phyloP scores from a whole-genome alignment of 441 rosid species.

The Rhodomyrtus psidioides region DNA sequence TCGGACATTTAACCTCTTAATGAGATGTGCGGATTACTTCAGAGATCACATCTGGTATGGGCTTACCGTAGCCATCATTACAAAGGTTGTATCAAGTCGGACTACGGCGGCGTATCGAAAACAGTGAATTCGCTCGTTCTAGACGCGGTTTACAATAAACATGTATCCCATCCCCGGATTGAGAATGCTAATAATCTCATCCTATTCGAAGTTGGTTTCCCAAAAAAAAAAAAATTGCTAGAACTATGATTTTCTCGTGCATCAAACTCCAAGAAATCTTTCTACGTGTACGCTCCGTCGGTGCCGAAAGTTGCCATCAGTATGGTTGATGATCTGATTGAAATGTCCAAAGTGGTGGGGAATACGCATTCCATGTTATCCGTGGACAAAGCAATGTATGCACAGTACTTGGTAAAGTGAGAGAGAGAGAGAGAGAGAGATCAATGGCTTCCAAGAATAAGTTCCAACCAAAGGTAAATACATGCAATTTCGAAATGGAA shows the following conservation, averaged over 20 bases:
- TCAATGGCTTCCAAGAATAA: neutral
- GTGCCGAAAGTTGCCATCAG: neutral
- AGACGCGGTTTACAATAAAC: neutral
- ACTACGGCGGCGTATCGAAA: neutral
- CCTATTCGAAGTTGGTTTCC: neutral
- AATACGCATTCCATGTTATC: constrained; percentile 35
- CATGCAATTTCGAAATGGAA: neutral
- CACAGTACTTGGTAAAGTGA: neutral
- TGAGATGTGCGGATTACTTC: neutral
- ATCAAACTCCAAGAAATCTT: neutral
- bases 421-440: neutral
- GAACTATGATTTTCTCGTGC: neutral
- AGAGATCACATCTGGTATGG: neutral
- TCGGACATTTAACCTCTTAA: neutral
- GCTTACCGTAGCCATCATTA: accelerated
- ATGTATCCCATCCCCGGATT: no score
- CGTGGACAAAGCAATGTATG: constrained; percentile 31
- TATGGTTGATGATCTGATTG: neutral
- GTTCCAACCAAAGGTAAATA: neutral
- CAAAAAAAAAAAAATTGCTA: neutral
- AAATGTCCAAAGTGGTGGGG: constrained; percentile 13
- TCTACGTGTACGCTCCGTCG: neutral
- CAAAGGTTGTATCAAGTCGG: neutral
- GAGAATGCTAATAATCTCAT: no score
- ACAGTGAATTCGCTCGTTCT: neutral